Evolutionary conservation across 176 grass and related monocot species (phyloP).

Genomic region (Saccharum officinarum): DNA sequence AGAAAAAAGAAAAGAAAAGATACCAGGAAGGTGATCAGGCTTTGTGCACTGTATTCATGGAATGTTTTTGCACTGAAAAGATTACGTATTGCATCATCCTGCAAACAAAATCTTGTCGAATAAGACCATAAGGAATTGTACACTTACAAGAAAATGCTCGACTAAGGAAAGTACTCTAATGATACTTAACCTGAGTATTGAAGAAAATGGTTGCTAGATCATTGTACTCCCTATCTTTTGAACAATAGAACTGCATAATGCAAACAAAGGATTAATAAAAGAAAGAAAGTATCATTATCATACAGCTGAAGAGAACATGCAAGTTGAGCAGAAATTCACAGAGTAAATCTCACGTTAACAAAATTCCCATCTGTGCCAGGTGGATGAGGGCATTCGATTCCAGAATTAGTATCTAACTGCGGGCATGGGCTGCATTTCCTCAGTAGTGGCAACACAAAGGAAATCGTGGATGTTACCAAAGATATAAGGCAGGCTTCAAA

Average conservation of each 20-base stretch:
- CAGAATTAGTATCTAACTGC: conserved; percentile 69
- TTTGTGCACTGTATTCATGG: conserved; percentile 96
- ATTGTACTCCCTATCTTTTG: conserved; percentile 94
- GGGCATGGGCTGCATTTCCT: conserved; percentile 93
- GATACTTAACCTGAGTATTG: conserved; percentile 84
- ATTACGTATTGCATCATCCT: conserved; percentile 99
- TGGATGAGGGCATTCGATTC: conserved; percentile 92
- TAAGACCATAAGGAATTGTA: conserved; percentile 31
- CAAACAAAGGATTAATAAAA: conserved; percentile 34
- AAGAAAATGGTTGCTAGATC: conserved; percentile 99
- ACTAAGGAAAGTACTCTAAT: not conserved
- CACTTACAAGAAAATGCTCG: not conserved
- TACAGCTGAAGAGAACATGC: not conserved
- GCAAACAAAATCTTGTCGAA: conserved; percentile 30
- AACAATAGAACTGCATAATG: conserved; percentile 85
- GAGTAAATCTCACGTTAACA: conserved; percentile 73
- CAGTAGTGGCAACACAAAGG: conserved; percentile 87
- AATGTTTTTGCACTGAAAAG: conserved; percentile 99
- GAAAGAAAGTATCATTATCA: not conserved
- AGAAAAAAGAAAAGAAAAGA: not conserved
- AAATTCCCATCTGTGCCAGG: conserved; percentile 99
- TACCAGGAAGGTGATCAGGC: conserved; percentile 98
- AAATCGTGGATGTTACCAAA: conserved; percentile 79
- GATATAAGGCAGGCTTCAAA: conserved; percentile 97
- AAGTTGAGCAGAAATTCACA: conserved; percentile 19